A percentile compares a stretch with the other conserved stretches of the same genome.
These are phyloP conservation scores for Mycena rebaudengoi DNA, from an alignment of 768 basidiomycete genomes.

Conservation along the genomic window DNA sequence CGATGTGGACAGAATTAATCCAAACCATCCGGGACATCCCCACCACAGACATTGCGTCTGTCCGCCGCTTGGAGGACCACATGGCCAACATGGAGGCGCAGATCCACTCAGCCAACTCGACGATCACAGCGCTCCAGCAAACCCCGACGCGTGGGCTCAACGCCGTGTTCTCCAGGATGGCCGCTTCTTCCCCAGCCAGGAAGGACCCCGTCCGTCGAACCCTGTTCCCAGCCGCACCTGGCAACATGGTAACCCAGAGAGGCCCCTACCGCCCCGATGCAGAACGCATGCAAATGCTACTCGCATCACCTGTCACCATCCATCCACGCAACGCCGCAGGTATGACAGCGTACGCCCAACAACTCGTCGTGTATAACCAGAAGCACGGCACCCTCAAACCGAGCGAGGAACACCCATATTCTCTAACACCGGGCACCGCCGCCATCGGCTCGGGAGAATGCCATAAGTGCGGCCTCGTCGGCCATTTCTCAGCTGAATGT, in stretches of 20 bases:
- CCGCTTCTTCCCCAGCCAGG: neutral
- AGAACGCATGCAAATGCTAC: neutral
- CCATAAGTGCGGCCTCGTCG: slow-evolving; percentile 28
- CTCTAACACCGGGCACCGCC: slow-evolving; percentile 31
- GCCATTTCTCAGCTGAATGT: slow-evolving; percentile 14
- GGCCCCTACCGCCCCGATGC: neutral
- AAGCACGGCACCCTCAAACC: neutral
- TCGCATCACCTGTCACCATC: neutral
- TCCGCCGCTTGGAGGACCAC: neutral
- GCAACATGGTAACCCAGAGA: neutral
- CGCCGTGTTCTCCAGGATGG: neutral
- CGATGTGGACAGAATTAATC: slow-evolving; percentile 2
- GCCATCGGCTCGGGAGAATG: slow-evolving; percentile 28
- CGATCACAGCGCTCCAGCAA: neutral
- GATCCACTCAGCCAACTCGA: neutral
- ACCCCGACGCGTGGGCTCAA: neutral
- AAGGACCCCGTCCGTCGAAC: neutral
- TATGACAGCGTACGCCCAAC: slow-evolving; percentile 6
- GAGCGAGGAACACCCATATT: slow-evolving; percentile 26
- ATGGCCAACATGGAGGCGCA: neutral
- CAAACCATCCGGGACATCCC: neutral
- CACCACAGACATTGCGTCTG: neutral
- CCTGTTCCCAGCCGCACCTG: neutral
- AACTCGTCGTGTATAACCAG: slow-evolving; percentile 10
- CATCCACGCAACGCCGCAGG: slow-evolving; percentile 31